A percentile compares a stretch with the other conserved stretches of the same genome.
Conservation (phyloP, 129 eudicot species). For the Chrysanthemum lavandulifolium region DNA sequence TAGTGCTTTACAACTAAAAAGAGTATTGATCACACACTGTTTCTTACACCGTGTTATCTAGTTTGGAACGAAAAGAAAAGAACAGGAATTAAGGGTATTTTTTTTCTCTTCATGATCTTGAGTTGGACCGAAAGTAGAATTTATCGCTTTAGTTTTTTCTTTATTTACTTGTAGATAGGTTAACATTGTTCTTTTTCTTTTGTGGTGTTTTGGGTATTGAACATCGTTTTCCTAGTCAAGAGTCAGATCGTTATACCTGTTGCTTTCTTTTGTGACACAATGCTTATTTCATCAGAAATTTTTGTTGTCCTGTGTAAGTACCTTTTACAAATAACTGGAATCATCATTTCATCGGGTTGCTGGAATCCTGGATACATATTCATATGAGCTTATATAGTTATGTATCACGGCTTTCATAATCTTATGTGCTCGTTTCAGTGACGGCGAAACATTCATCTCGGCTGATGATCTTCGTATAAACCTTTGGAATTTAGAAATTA, state of each 20-base stretch:
- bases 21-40: not conserved
- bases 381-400: not conserved
- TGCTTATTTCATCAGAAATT: not conserved
- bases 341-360: not conserved
- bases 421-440: constrained; percentile 46
- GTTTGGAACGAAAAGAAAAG: not conserved
- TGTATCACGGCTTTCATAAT: not conserved
- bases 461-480: constrained; percentile 98
- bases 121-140: too few relatives aligned
- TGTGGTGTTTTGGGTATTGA: too few relatives aligned
- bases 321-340: constrained; percentile 1
- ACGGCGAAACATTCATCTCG: constrained; percentile 95
- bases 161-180: too few relatives aligned
- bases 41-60: not conserved
- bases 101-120: not conserved
- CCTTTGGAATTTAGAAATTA: constrained; percentile 97
- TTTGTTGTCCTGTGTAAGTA: not conserved
- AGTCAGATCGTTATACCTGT: too few relatives aligned
- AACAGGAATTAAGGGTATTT: too few relatives aligned
- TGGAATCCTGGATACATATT: not conserved
- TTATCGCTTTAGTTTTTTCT: too few relatives aligned
- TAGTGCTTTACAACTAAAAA: too few relatives aligned
- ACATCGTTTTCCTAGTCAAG: too few relatives aligned
- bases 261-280: not conserved
- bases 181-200: too few relatives aligned